Evolutionary conservation across 805 yeast genomes (phyloP).

Genomic region (Tanozyma kutaoensis): DNA sequence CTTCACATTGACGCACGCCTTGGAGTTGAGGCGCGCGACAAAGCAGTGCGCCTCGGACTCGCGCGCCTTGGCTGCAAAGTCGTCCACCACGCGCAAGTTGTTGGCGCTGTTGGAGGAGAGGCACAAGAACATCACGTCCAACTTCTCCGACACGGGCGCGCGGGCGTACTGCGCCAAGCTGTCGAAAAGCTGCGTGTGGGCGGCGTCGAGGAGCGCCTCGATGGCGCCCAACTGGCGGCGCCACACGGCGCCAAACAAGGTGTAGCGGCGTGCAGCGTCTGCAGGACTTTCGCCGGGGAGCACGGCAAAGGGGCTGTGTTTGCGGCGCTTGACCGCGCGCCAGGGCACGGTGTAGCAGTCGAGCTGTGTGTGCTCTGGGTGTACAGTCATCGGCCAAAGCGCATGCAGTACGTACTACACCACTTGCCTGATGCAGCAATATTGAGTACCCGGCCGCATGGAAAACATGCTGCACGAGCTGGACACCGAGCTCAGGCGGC

Average conservation of each 20-base stretch:
- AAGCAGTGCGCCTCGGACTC: slow-evolving; percentile 5
- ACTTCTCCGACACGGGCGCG: slow-evolving; percentile 6
- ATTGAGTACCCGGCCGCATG: too few species aligned
- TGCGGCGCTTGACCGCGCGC: too few species aligned
- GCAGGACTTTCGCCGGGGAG: slow-evolving; percentile 11
- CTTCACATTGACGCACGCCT: slow-evolving; percentile 19
- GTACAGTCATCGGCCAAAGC: too few species aligned
- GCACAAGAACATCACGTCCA: slow-evolving; percentile 20
- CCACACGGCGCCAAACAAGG: slow-evolving; percentile 15
- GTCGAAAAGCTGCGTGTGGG: slow-evolving; percentile 18
- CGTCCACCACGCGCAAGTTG: slow-evolving; percentile 23
- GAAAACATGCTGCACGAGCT: too few species aligned
- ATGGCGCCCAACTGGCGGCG: slow-evolving; percentile 13
- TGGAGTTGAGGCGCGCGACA: slow-evolving; percentile 16
- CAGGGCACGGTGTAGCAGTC: too few species aligned
- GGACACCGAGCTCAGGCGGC: too few species aligned
- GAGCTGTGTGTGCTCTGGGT: too few species aligned
- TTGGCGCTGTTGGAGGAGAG: slow-evolving; percentile 28
- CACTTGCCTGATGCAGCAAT: too few species aligned
- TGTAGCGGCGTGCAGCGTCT: slow-evolving; percentile 11
- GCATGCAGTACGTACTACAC: too few species aligned
- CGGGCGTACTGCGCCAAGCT: slow-evolving; percentile 12
- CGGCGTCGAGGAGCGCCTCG: slow-evolving; percentile 14
- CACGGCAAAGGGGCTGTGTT: slow-evolving; percentile 12
- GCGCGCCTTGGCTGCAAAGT: slow-evolving; percentile 8